Conservation (phyloP, 148 eudicot genomes). For the Cornus controversa region DNA sequence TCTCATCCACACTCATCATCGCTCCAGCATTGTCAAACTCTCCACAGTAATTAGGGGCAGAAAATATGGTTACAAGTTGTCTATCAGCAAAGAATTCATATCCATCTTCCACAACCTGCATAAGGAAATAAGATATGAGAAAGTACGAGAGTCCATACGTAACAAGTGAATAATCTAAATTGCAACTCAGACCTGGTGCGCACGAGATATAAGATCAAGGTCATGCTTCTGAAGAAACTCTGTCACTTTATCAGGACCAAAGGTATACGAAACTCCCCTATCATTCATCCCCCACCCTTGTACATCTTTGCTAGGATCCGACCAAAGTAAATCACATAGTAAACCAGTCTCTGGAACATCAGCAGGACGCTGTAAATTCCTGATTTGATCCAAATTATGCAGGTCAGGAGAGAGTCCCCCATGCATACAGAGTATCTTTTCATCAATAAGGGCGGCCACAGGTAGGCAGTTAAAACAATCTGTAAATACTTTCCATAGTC, state of each 20-base stretch:
- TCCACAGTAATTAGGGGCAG: conserved; percentile 57
- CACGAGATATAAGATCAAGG: conserved; percentile 48
- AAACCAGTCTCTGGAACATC: conserved; percentile 48
- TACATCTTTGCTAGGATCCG: conserved; percentile 49
- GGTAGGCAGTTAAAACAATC: conserved; percentile 54
- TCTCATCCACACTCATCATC: conserved; percentile 58
- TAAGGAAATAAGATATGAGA: background rate
- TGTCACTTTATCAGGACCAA: conserved; percentile 43
- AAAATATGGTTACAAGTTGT: conserved; percentile 58
- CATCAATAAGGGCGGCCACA: conserved; percentile 51
- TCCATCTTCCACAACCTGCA: conserved; percentile 58
- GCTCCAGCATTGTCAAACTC: conserved; percentile 61
- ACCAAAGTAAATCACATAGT: conserved; percentile 49
- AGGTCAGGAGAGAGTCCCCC: conserved; percentile 59
- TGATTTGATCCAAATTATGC: conserved; percentile 40
- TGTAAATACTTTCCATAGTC: conserved; percentile 45
- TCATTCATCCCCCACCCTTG: conserved; percentile 59
- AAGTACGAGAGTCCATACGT: background rate
- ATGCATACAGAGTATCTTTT: conserved; percentile 54
- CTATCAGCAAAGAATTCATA: conserved; percentile 58
- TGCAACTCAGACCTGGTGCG: conserved; percentile 39
- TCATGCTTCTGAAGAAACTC: conserved; percentile 48
- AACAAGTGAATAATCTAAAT: conserved; percentile 5
- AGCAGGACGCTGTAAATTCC: conserved; percentile 44
- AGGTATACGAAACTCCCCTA: conserved; percentile 51